A percentile compares a stretch with the other conserved stretches of the same genome.
Conservation (phyloP, 371 early-diverging fungal species). For the Entomophthora muscae region DNA sequence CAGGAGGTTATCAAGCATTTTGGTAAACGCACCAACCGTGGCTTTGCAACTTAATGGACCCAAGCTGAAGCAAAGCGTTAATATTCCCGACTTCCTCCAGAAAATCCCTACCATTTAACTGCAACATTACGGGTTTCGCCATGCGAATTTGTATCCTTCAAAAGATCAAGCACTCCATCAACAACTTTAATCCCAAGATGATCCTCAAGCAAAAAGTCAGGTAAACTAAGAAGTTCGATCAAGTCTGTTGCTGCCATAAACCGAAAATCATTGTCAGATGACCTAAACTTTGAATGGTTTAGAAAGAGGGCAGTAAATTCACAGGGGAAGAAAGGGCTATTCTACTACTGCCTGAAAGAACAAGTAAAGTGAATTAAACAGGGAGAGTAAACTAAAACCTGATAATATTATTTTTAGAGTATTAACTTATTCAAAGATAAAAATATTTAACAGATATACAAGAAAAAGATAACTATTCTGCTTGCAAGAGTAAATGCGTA, state of each 20-base stretch:
- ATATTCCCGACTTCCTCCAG: not conserved
- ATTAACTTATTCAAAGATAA: no score
- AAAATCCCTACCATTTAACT: constrained; percentile 48
- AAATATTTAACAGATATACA: not conserved
- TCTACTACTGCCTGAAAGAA: not conserved
- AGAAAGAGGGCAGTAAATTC: no score
- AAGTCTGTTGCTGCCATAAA: constrained; percentile 87
- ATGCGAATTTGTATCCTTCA: constrained; percentile 52
- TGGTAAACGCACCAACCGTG: not conserved
- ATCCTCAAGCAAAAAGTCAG: constrained; percentile 36
- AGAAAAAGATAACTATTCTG: not conserved
- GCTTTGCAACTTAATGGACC: not conserved
- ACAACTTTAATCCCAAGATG: constrained; percentile 42
- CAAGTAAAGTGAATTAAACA: not conserved
- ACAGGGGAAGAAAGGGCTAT: not conserved
- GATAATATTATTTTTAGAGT: not conserved
- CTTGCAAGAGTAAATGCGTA: not conserved
- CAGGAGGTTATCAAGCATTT: not conserved
- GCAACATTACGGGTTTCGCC: constrained; percentile 87
- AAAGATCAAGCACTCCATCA: constrained; percentile 44
- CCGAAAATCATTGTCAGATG: constrained; percentile 78
- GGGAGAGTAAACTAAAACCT: not conserved
- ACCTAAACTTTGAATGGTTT: constrained; percentile 50
- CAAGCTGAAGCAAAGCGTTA: not conserved
- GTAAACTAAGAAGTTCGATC: constrained; percentile 46